Evolutionary conservation across 371 early-diverging fungal genomes (phyloP).

Genomic region (Rhizopus arrhizus): DNA sequence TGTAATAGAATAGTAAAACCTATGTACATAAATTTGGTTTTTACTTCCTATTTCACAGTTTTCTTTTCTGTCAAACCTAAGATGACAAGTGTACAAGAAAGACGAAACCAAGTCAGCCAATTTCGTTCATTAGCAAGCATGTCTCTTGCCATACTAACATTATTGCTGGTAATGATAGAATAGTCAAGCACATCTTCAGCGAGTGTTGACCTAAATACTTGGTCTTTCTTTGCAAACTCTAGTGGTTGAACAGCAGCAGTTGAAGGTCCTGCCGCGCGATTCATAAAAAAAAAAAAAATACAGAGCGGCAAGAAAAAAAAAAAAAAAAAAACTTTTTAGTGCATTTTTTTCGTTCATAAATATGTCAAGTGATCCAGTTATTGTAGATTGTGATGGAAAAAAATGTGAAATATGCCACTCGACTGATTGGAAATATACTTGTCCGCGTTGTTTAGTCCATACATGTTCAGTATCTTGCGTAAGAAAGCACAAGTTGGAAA

Average conservation of each 20-base stretch:
- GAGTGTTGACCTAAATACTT: background rate
- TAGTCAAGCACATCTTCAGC: conserved; percentile 23
- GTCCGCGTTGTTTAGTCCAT: conserved; percentile 64
- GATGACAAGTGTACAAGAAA: conserved; percentile 43
- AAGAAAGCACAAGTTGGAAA: conserved; percentile 61
- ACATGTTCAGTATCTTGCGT: conserved; percentile 73
- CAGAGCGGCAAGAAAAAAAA: background rate
- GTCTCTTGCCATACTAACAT: conserved; percentile 38
- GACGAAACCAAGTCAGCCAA: conserved; percentile 44
- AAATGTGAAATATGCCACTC: conserved; percentile 43
- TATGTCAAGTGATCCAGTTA: background rate
- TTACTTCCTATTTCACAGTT: background rate
- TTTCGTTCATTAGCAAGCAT: conserved; percentile 52
- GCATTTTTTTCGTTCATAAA: background rate
- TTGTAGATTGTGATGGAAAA: conserved; percentile 1
- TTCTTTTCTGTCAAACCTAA: conserved; percentile 29
- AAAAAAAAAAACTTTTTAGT: background rate
- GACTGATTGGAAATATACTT: conserved; percentile 62
- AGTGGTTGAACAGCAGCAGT: background rate
- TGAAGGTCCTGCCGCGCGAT: conserved; percentile 14
- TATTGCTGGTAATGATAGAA: conserved; percentile 30
- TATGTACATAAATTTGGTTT: conserved; percentile 1
- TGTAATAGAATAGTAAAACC: conserved; percentile 45
- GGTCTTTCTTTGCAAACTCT: conserved; percentile 18
- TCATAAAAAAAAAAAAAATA: conserved; percentile 3